Conservation (phyloP, 257 asterid species). For the Mitragyna speciosa region DNA sequence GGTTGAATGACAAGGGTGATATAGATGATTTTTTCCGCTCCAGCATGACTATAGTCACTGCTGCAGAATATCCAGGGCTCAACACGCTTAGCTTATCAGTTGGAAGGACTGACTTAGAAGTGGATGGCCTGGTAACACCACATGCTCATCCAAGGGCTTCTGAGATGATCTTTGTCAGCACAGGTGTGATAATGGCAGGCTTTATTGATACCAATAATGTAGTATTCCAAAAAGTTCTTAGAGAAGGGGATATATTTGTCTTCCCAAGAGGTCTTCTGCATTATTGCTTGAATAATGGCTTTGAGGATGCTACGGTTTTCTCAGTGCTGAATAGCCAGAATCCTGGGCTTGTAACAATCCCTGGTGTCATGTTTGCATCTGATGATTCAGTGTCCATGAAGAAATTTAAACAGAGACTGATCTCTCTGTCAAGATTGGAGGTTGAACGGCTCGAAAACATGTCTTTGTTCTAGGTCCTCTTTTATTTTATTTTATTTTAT, state of each 20-base stretch:
- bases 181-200: conserved; percentile 56
- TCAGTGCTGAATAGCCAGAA: conserved; percentile 73
- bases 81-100: conserved; percentile 68
- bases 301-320: conserved; percentile 47
- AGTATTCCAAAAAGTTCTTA: conserved; percentile 47
- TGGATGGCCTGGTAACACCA: conserved; percentile 53
- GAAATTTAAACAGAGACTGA: conserved; percentile 37
- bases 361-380: conserved; percentile 41
- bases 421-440: conserved; percentile 28
- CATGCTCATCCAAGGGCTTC: conserved; percentile 49
- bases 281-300: conserved; percentile 56
- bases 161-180: conserved; percentile 57
- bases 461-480: conserved; percentile 29
- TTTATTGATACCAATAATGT: conserved; percentile 49
- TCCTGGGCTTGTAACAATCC: conserved; percentile 55
- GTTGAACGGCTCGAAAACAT: conserved; percentile 39
- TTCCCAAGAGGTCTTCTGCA: conserved; percentile 75
- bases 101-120: conserved; percentile 58
- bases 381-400: conserved; percentile 24
- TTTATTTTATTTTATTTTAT: too few species aligned
- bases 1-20: conserved; percentile 43
- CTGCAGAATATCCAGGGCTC: conserved; percentile 65
- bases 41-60: conserved; percentile 42
- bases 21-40: conserved; percentile 50
- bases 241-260: conserved; percentile 62